Base-by-base conservation (phyloP, 768 basidiomycete species). In the Termitomyces sp. region DNA sequence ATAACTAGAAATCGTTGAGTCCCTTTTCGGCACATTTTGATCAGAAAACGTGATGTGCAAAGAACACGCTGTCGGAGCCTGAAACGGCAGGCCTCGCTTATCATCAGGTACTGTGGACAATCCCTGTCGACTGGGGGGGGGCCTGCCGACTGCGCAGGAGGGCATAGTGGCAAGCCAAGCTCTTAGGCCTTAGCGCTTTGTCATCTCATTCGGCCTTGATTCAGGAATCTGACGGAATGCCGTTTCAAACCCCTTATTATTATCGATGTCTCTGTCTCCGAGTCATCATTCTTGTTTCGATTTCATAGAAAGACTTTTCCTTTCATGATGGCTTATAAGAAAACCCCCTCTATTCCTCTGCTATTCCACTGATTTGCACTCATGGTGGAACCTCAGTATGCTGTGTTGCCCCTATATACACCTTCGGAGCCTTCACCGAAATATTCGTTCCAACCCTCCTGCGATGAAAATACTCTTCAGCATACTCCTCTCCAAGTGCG, bases 381-480 rank as follows among this genome's bases (percentile, higher is more conserved):
- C 46, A 59, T 62, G 50, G 8, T 47, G 32, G 55, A 53, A 42
- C 26, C 24, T 14, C 56, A 30, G 30, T 43, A 55, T 47, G 47
- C 58, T 47, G 18, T 42, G 4, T 26, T 85, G 33, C 84, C 88
- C 20, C 67, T 66, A 6, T 89, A 89, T 65, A 76, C 83, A 0
- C 76, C 82, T 2, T 80, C 85, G 6, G 69, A 71, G 2, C 81
- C 81, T 27, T 76, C 80, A 1, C 88, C 88, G 1, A 66, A 72
- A 8, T 90, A 89, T 65, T 84, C 88, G 48, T 77, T 68, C 36
- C 78, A 79, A 27, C 85, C 82, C 34, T 67, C 75, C 4, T 72
- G 69, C 2, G 82, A 79, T 27, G 87, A 89, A 62, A 72, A 74
- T 53, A 74, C 74, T 18, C 78, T 89, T 8, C 79, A 83, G 42